Evolutionary conservation across 768 basidiomycete species (phyloP), one percentile per base, ranked within the genome.

Genomic region (Neoboletus brunneissimus): DNA sequence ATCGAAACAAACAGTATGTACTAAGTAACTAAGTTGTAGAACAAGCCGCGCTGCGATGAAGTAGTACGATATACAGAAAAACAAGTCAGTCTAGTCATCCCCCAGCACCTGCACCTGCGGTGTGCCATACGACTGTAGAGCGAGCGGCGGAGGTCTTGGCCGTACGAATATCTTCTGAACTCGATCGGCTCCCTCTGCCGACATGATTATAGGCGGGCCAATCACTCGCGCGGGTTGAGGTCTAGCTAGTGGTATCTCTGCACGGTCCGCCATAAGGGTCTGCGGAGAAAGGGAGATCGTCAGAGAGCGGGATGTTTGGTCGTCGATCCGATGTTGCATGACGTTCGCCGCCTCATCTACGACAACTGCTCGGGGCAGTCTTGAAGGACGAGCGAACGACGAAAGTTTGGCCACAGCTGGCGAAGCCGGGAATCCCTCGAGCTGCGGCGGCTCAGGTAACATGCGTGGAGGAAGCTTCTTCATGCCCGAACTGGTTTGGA

Each of bases 71-170:
- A 16, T 31, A 43, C 23, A 53, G 15, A 48, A 40, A 27, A 37
- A 27, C 13, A 43, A 15, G 16, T 22, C 3, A 22, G 1, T 37
- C 56, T 58, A 51, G 46, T 68, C 54, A 44, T 71, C 63, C 52
- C 25, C 52, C 25, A 57, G 44, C 40, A 62, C 63, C 40, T 60
- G 63, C 47, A 62, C 53, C 20, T 11, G 55, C n/a, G 46, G 29
- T 29, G 37, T 32, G 25, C 49, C 13, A 25, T 60, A 57, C 29
- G 60, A 45, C 34, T 57, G 52, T 48, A 73, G 53, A 47, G 60
- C 42, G 13, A 71, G 57, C n/a, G 78, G 80, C 31, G 80, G 75
- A 22, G 78, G 75, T 59, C 81, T 67, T 50, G 76, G 78, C 47
- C 74, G 70, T 54, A 79, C 76, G 61, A 69, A 73, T 38, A 56